These are phyloP conservation scores for Hypoxylon sp. DNA, from an alignment of 2,329 filamentous ascomycete genomes.

Conservation along the genomic window DNA sequence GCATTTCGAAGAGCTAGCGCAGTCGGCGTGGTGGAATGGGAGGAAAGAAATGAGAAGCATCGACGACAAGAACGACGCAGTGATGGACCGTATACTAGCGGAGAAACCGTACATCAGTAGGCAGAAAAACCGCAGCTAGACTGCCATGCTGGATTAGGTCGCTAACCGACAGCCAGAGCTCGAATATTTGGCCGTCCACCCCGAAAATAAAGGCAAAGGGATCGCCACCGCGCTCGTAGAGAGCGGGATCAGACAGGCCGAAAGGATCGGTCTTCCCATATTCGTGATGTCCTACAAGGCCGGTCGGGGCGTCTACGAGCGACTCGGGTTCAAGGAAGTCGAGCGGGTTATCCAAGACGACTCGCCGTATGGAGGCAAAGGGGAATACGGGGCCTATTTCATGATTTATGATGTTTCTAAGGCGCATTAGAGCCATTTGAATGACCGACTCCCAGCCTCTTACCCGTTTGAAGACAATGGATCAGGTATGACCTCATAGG, in stretches of 20 bases:
- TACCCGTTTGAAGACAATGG: not conserved
- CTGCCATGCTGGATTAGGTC: not conserved
- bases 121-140: not conserved
- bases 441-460: not conserved
- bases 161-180: constrained; percentile 35
- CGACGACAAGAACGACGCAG: constrained; percentile 20
- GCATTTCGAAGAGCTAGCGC: not conserved
- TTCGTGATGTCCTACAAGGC: constrained; percentile 45
- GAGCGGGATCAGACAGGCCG: constrained; percentile 45
- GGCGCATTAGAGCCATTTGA: not conserved
- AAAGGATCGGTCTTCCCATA: constrained; percentile 44
- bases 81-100: constrained; percentile 23
- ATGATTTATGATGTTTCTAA: constrained; percentile 23
- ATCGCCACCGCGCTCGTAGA: constrained; percentile 45
- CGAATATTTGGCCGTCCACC: constrained; percentile 50
- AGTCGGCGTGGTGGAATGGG: constrained; percentile 18
- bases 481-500: too few species aligned
- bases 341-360: constrained; percentile 48
- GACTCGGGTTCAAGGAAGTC: constrained; percentile 45
- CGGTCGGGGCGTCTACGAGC: constrained; percentile 43
- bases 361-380: constrained; percentile 35
- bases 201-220: constrained; percentile 48
- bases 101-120: constrained; percentile 23
- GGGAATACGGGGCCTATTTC: constrained; percentile 34
- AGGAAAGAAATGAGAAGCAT: constrained; percentile 14